phyloP scores from a whole-genome alignment of 768 basidiomycete genomes.

The Scleroderma bovista region DNA sequence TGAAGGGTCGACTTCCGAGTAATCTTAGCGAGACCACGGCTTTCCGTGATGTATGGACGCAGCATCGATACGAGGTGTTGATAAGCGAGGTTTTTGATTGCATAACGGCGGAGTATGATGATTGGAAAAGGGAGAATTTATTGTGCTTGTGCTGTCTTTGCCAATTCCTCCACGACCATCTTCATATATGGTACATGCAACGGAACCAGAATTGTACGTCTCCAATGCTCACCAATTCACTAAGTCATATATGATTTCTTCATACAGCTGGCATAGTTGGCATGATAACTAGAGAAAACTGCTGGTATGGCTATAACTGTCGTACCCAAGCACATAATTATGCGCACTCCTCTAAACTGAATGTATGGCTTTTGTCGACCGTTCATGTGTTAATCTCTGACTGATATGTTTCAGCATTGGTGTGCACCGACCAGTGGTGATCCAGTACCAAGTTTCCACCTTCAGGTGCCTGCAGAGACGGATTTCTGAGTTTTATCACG shows the following conservation, averaged over 20 bases:
- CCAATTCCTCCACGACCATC: constrained; percentile 17
- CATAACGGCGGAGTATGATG: background rate
- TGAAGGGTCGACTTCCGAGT: background rate
- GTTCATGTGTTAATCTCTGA: background rate
- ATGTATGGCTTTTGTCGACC: constrained; percentile 14
- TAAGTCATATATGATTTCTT: background rate
- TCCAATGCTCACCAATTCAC: background rate
- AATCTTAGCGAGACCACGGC: background rate
- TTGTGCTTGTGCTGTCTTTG: constrained; percentile 23
- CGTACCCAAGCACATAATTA: constrained; percentile 20
- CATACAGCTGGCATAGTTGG: constrained; percentile 2
- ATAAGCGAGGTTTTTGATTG: constrained; percentile 6
- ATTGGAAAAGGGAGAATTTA: constrained; percentile 22
- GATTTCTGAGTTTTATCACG: too few species aligned
- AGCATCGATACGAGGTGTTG: background rate
- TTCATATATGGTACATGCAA: constrained; percentile 25
- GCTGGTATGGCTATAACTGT: constrained; percentile 32
- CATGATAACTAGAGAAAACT: constrained; percentile 16
- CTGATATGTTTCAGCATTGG: background rate
- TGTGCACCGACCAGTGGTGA: background rate
- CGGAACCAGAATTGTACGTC: constrained; percentile 16
- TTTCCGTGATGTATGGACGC: background rate
- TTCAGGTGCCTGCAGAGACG: too few species aligned
- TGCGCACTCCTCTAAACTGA: constrained; percentile 21
- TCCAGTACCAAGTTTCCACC: too few species aligned